These are phyloP conservation scores for Tolypocladium ovalisporum DNA, from an alignment of 2,329 filamentous ascomycete species.

Conservation along the genomic window DNA sequence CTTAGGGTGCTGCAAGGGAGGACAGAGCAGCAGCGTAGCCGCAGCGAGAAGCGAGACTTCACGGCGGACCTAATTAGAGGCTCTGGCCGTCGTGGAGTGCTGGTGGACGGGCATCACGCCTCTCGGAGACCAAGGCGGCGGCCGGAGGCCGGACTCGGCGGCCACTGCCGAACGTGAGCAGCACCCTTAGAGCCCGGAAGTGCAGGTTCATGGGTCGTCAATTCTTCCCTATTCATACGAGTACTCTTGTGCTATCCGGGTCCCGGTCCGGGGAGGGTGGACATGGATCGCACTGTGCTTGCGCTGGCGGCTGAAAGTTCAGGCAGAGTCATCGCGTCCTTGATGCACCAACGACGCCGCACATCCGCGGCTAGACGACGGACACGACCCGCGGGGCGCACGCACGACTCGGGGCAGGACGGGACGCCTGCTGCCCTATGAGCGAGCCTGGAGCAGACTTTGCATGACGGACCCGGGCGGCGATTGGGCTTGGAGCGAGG, in stretches of 20 bases:
- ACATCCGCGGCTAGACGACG: neutral
- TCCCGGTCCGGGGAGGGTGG: neutral
- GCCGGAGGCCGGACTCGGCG: neutral
- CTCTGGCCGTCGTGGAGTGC: neutral
- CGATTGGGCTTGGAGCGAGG: constrained; percentile 2
- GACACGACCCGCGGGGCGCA: neutral
- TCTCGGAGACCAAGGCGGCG: neutral
- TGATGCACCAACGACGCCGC: neutral
- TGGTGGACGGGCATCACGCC: neutral
- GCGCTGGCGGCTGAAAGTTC: neutral
- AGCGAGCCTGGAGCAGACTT: neutral
- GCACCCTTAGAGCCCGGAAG: neutral
- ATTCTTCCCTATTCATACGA: no score
- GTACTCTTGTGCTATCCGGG: no score
- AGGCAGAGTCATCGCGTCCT: neutral
- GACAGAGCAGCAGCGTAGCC: neutral
- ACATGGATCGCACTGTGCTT: neutral
- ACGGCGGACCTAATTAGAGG: neutral
- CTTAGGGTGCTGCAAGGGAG: neutral
- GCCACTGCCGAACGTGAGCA: neutral
- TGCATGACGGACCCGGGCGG: constrained; percentile 4
- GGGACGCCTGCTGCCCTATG: constrained; percentile 1
- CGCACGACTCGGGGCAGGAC: neutral
- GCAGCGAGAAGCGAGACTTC: neutral
- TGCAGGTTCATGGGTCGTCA: neutral